Percentiles rank a stretch among this genome's conserved stretches.
Evolutionary conservation across 73 alveolate species (phyloP).

Genomic region (Stentor roeselii): DNA sequence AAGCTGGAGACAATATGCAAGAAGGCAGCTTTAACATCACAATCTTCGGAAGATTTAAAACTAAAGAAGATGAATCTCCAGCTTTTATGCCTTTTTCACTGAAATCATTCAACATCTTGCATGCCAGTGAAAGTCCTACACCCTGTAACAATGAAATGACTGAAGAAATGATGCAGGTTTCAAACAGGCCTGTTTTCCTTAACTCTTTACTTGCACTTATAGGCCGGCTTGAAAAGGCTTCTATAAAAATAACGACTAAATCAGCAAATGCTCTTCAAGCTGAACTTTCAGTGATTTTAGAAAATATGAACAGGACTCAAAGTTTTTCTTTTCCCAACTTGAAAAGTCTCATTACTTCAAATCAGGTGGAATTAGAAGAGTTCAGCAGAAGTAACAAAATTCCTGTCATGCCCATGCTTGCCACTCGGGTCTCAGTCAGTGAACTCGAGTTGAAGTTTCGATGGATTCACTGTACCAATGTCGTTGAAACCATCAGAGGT

Average conservation of each 20-base stretch:
- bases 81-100: background rate
- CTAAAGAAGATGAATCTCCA: background rate
- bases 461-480: conserved; percentile 15
- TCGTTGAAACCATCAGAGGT: background rate
- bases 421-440: background rate
- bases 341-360: background rate
- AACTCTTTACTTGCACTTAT: background rate
- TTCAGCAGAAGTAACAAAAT: background rate
- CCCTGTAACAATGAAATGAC: too few species aligned
- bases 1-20: background rate
- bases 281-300: background rate
- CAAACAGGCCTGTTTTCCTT: background rate
- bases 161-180: conserved; percentile 9
- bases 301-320: background rate
- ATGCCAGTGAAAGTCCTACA: background rate
- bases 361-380: background rate
- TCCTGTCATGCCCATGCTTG: background rate
- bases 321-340: background rate
- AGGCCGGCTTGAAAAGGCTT: background rate
- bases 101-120: background rate
- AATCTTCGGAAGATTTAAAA: background rate
- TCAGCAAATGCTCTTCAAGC: background rate
- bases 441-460: background rate
- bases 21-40: background rate
- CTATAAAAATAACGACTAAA: background rate